Evolutionary conservation across 2,329 filamentous ascomycete genomes (phyloP).

Genomic region (Blumeriella jaapii): DNA sequence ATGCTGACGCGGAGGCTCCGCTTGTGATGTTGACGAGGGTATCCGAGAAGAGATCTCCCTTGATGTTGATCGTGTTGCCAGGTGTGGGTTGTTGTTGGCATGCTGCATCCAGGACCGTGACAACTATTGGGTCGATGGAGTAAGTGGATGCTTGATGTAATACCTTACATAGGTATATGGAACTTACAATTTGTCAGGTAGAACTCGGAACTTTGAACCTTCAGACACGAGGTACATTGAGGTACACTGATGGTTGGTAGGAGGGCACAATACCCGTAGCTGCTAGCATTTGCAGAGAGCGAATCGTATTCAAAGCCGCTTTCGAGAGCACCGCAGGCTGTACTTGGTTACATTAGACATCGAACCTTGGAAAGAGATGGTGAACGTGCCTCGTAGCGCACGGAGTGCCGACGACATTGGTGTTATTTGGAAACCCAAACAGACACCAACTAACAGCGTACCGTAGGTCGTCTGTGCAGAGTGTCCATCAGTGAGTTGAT

Average conservation of each 20-base stretch:
- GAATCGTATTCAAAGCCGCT: conserved; percentile 38
- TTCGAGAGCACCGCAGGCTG: conserved; percentile 39
- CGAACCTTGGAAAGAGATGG: background rate
- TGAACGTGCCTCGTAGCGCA: conserved; percentile 39
- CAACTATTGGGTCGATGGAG: conserved; percentile 29
- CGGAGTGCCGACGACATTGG: conserved; percentile 31
- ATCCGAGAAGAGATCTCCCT: conserved; percentile 41
- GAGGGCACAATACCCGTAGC: conserved; percentile 42
- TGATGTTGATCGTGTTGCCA: conserved; percentile 37
- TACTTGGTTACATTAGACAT: conserved; percentile 26
- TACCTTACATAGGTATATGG: background rate
- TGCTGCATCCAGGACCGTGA: conserved; percentile 42
- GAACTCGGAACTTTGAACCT: conserved; percentile 26
- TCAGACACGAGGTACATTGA: conserved; percentile 40
- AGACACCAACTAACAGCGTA: conserved; percentile 45
- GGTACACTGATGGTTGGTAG: conserved; percentile 33
- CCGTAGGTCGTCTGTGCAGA: conserved; percentile 42
- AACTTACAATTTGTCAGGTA: conserved; percentile 44
- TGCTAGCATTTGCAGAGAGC: conserved; percentile 33
- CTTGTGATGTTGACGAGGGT: conserved; percentile 38
- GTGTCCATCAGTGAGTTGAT: background rate
- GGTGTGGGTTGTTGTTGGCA: conserved; percentile 40
- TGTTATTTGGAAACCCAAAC: conserved; percentile 37
- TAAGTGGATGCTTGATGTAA: background rate
- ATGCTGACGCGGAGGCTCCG: conserved; percentile 31